Evolutionary conservation across 306 rosid genomes (phyloP), one percentile per base, ranked within the genome.

Genomic region (Alnus rubra): DNA sequence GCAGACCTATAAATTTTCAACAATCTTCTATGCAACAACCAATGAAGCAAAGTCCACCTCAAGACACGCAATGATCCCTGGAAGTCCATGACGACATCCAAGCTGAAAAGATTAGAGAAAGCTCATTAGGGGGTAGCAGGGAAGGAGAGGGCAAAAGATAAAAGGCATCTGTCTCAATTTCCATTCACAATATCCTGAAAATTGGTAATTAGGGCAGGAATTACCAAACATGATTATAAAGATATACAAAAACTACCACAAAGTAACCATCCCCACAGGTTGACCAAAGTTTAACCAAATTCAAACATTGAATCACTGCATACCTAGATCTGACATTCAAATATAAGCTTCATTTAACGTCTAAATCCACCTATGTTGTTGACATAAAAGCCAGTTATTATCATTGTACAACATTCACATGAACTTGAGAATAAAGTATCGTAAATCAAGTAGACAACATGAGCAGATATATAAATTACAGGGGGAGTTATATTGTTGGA

Each of bases 41-140:
- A 69, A 53, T 54, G 73, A 80, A 84, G n/a, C 33, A 72, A 1
- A 77, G 67, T 52, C 82, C 81, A 93, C 99, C 99, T 88, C 86
- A 49, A 88, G 92, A 81, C 91, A 82, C 58, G 99, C 86, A 91
- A 84, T 88, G 81, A 95, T 90, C 82, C 97, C 98, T 35, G 99
- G 99, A 52, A 95, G 91, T 81, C 97, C 98, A 77, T 93, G 99
- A 81, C 98, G 97, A 52, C 98, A 95, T 79, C 98, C 98, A 49
- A 92, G 87, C 98, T 95, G 93, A 87, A 85, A 84, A 87, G 53
- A 84, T 78, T 13, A 19, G 79, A 63, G 73, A 55, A 70, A 84
- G 64, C 28, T 76, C 35, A 68, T 75, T 68, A 44, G 81, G 63
- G 55, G 53, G 48, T 30, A 73, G 10, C 7, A 10, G 68, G 30